These are phyloP conservation scores for Tricholoma hemisulphureum DNA, from an alignment of 768 basidiomycete genomes.

Conservation along the genomic window DNA sequence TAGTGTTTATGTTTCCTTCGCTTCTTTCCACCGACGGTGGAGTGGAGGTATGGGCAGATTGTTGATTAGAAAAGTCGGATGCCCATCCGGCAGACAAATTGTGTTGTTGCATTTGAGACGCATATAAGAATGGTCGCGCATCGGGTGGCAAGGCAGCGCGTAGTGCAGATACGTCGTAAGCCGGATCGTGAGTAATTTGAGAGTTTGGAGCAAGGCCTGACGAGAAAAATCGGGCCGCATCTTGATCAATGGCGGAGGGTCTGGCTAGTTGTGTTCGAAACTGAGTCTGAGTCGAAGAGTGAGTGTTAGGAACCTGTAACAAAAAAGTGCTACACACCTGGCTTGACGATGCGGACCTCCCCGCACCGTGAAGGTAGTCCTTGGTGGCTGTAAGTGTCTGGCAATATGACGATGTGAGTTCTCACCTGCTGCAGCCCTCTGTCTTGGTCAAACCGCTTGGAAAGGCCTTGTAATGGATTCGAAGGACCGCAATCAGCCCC, in stretches of 20 bases:
- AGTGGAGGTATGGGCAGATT: constrained; percentile 17
- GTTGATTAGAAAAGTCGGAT: constrained; percentile 53
- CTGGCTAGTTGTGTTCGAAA: constrained; percentile 55
- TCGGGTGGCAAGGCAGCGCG: constrained; percentile 44
- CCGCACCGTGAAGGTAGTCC: constrained; percentile 65
- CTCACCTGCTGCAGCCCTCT: constrained; percentile 74
- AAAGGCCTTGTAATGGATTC: constrained; percentile 77
- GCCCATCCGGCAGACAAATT: constrained; percentile 53
- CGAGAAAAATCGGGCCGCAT: constrained; percentile 71
- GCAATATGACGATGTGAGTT: constrained; percentile 13
- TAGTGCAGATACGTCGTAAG: constrained; percentile 63
- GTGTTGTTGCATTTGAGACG: constrained; percentile 23
- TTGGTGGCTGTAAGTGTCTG: constrained; percentile 25
- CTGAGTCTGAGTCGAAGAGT: constrained; percentile 33
- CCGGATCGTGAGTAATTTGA: constrained; percentile 34
- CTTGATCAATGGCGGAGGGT: constrained; percentile 49
- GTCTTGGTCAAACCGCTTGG: constrained; percentile 78
- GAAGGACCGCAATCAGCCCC: constrained; percentile 83
- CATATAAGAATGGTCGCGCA: constrained; percentile 16
- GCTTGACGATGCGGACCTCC: constrained; percentile 59
- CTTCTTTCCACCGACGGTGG: neutral
- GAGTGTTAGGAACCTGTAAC: neutral
- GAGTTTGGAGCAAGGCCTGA: constrained; percentile 29
- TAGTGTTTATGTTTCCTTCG: constrained; percentile 2
- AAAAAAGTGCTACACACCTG: constrained; percentile 43